Conservation (phyloP, 1,284 basidiomycete genomes). For the Chiua sp. region DNA sequence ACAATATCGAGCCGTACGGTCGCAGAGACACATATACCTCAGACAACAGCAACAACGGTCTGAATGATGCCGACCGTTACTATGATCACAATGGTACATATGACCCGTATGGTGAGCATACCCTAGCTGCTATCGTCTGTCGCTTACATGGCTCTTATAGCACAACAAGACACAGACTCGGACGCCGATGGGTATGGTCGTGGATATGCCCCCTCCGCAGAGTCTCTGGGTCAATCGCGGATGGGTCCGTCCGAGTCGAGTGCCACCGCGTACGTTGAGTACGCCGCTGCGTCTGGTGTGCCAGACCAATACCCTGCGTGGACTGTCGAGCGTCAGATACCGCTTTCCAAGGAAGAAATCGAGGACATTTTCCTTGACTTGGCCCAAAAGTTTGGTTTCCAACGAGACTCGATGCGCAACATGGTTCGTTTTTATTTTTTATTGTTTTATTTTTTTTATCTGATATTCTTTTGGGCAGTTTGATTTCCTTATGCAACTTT, state of each 20-base stretch:
- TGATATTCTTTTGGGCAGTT: slow-evolving; percentile 56
- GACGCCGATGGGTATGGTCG: slow-evolving; percentile 75
- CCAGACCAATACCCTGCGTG: slow-evolving; percentile 93
- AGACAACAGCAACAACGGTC: slow-evolving; percentile 65
- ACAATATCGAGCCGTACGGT: slow-evolving; percentile 61
- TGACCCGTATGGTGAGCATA: slow-evolving; percentile 64
- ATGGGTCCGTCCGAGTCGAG: slow-evolving; percentile 64
- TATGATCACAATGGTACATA: slow-evolving; percentile 69
- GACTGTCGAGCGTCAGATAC: slow-evolving; percentile 91
- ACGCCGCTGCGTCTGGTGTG: slow-evolving; percentile 49
- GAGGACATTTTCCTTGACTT: slow-evolving; percentile 99
- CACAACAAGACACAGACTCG: slow-evolving; percentile 76
- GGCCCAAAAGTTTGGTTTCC: slow-evolving; percentile 99
- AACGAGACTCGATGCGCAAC: slow-evolving; percentile 90
- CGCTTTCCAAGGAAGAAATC: slow-evolving; percentile 98
- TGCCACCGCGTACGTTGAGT: slow-evolving; percentile 64
- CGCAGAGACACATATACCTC: slow-evolving; percentile 72
- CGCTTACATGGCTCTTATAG: slow-evolving; percentile 36
- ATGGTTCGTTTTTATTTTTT: slow-evolving; percentile 60
- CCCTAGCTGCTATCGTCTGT: background rate
- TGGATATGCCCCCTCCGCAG: slow-evolving; percentile 71
- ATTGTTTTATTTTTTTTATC: background rate
- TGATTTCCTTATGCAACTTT: slow-evolving; percentile 98
- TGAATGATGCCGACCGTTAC: slow-evolving; percentile 58
- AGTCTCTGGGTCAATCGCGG: slow-evolving; percentile 66